Percentiles rank a stretch among this genome's conserved stretches.
Evolutionary conservation across 1,284 basidiomycete genomes (phyloP).

Genomic region (Prillingera fragicola): DNA sequence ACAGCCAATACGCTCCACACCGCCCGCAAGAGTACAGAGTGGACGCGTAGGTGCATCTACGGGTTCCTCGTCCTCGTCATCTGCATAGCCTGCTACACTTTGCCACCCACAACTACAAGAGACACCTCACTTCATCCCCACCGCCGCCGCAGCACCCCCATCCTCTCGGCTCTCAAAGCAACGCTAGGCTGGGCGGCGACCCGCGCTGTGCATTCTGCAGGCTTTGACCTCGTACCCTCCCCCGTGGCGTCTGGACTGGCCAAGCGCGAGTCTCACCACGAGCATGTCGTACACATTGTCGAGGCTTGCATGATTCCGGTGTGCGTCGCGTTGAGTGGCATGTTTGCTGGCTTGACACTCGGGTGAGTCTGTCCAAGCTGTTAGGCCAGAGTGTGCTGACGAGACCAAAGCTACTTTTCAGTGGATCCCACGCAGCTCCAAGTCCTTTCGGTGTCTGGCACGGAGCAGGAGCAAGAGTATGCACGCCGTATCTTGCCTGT

Average conservation of each 20-base stretch:
- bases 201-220: constrained; percentile 1
- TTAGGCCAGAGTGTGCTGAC: not conserved
- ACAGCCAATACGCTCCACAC: no score
- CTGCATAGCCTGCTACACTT: not conserved
- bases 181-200: not conserved
- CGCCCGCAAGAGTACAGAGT: not conserved
- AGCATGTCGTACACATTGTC: constrained; percentile 20
- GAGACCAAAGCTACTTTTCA: constrained; percentile 82
- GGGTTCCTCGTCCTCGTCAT: not conserved
- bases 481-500: constrained; percentile 82
- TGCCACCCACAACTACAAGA: not conserved
- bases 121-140: not conserved
- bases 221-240: constrained; percentile 5
- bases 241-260: not conserved
- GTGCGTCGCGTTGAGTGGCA: constrained; percentile 55
- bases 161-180: not conserved
- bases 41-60: not conserved
- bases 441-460: constrained; percentile 77
- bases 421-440: constrained; percentile 87
- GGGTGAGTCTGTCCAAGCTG: constrained; percentile 21
- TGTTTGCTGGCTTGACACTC: constrained; percentile 56
- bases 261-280: not conserved
- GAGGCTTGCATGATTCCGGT: constrained; percentile 55
- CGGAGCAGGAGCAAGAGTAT: constrained; percentile 69
- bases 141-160: not conserved